Evolutionary conservation across 2,329 filamentous ascomycete species (phyloP).

Genomic region (Beauveria brongniartii): DNA sequence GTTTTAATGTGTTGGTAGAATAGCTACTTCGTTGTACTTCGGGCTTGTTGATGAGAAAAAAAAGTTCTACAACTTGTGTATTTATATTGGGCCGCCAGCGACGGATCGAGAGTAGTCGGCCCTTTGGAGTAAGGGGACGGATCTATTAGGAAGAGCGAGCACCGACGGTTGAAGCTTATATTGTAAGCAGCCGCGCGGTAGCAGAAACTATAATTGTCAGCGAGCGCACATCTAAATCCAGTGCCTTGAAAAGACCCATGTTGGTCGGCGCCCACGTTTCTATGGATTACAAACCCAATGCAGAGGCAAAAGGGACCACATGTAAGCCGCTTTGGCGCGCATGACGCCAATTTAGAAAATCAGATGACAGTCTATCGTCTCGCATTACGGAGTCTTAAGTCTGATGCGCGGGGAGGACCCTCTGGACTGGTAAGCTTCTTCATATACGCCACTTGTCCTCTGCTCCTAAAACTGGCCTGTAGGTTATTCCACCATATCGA

Average conservation of each 20-base stretch:
- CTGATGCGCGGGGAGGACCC: too few relatives aligned
- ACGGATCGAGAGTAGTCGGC: neutral
- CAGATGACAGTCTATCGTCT: too few relatives aligned
- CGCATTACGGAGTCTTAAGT: too few relatives aligned
- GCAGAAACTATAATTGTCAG: neutral
- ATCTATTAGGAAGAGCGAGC: neutral
- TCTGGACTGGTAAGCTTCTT: too few relatives aligned
- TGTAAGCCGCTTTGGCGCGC: neutral
- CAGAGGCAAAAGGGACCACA: neutral
- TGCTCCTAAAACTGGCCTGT: too few relatives aligned
- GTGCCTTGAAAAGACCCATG: neutral
- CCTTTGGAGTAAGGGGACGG: neutral
- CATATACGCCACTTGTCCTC: too few relatives aligned
- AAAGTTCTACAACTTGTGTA: neutral
- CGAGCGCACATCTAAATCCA: neutral
- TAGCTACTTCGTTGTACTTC: neutral
- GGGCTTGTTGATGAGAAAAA: neutral
- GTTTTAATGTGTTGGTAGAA: neutral
- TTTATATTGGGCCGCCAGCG: neutral
- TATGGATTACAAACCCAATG: neutral
- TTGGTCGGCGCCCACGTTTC: neutral
- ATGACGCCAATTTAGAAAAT: neutral
- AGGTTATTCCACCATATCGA: too few relatives aligned
- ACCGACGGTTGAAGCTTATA: neutral
- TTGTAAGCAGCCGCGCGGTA: slow-evolving; percentile 8